phyloP scores from a whole-genome alignment of 2,329 filamentous ascomycete species.

The Alternaria triticimaculans region DNA sequence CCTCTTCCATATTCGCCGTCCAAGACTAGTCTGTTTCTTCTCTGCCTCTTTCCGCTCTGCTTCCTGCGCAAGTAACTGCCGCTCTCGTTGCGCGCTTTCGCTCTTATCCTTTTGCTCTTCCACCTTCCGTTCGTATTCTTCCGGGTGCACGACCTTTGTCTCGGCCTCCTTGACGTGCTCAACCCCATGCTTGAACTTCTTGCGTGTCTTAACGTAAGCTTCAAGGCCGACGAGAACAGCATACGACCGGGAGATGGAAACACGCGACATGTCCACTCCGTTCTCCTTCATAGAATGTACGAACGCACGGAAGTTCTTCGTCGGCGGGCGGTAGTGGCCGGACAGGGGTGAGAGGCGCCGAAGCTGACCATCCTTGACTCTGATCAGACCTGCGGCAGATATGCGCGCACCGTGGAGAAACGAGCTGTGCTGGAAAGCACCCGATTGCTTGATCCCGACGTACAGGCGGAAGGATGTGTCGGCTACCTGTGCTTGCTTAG shows the following conservation, averaged over 20 bases:
- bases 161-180: conserved; percentile 61
- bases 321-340: conserved; percentile 85
- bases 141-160: conserved; percentile 67
- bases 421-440: conserved; percentile 88
- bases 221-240: conserved; percentile 83
- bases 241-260: conserved; percentile 82
- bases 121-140: conserved; percentile 58
- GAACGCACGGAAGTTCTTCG: conserved; percentile 83
- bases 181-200: conserved; percentile 64
- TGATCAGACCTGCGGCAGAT: conserved; percentile 81
- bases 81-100: conserved; percentile 66
- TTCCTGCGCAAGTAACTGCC: conserved; percentile 56
- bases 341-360: conserved; percentile 70
- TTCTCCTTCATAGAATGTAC: conserved; percentile 73
- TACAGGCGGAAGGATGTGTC: conserved; percentile 87
- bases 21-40: conserved; percentile 40
- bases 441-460: conserved; percentile 86
- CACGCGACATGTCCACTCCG: conserved; percentile 78
- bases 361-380: conserved; percentile 81
- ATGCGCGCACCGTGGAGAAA: conserved; percentile 86
- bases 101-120: conserved; percentile 64
- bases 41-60: conserved; percentile 56
- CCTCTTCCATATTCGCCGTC: conserved; percentile 39
- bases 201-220: conserved; percentile 73
- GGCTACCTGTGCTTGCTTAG: conserved; percentile 57